These are phyloP conservation scores for Vanrija humicola DNA, from an alignment of 1,284 basidiomycete genomes.

Conservation along the genomic window DNA sequence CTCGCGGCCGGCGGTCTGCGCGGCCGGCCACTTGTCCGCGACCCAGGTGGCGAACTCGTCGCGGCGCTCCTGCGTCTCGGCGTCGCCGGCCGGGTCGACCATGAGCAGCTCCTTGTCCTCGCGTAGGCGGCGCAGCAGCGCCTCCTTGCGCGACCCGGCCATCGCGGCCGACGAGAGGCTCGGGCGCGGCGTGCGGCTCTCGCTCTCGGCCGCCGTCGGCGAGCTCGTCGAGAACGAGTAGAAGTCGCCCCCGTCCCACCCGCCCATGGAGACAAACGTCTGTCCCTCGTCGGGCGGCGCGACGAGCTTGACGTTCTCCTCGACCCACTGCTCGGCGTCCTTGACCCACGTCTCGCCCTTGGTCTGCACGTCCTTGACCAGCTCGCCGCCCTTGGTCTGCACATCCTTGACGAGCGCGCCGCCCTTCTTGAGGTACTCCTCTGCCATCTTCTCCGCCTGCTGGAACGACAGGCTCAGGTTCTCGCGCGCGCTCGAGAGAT, in stretches of 20 bases:
- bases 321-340: conserved; percentile 62
- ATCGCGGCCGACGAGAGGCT: conserved; percentile 21
- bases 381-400: conserved; percentile 63
- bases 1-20: conserved; percentile 40
- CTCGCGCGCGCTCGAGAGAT: conserved; percentile 44
- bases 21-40: conserved; percentile 53
- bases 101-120: conserved; percentile 71
- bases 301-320: conserved; percentile 75
- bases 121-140: conserved; percentile 67
- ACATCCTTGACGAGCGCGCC: conserved; percentile 63
- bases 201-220: conserved; percentile 2
- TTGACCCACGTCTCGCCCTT: conserved; percentile 55
- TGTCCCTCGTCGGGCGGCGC: conserved; percentile 62
- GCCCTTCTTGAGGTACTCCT: conserved; percentile 61
- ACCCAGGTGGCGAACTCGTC: conserved; percentile 64
- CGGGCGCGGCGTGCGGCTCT: conserved; percentile 1
- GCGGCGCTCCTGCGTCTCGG: conserved; percentile 49
- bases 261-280: conserved; percentile 51
- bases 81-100: conserved; percentile 68
- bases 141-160: conserved; percentile 60
- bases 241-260: conserved; percentile 77
- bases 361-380: conserved; percentile 57
- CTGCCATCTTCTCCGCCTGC: conserved; percentile 76
- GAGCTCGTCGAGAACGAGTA: conserved; percentile 57
- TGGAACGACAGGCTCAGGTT: conserved; percentile 51